phyloP scores from a whole-genome alignment of 768 basidiomycete species.

The Cystofilobasidium ferigula region DNA sequence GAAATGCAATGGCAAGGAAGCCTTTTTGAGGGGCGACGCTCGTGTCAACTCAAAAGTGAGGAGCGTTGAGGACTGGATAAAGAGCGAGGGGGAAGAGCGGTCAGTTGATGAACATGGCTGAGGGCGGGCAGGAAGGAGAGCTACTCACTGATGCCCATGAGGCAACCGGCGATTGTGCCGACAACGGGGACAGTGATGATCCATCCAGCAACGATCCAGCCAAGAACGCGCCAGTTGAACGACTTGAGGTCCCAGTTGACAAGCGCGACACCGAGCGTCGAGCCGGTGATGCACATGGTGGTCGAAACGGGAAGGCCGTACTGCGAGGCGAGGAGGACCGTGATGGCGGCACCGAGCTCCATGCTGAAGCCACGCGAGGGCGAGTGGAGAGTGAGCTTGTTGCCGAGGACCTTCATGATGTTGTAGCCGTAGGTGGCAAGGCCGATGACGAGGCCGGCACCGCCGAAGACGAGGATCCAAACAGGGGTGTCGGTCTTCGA shows the following conservation, averaged over 20 bases:
- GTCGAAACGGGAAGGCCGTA: constrained; percentile 28
- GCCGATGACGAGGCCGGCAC: constrained; percentile 33
- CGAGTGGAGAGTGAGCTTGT: constrained; percentile 41
- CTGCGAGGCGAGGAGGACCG: constrained; percentile 42
- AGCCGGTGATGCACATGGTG: constrained; percentile 39
- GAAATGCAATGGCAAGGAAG: too few species aligned
- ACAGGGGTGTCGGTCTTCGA: constrained; percentile 36
- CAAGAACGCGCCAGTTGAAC: constrained; percentile 38
- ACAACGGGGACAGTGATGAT: constrained; percentile 34
- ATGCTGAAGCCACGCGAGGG: constrained; percentile 43
- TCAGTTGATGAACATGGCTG: too few species aligned
- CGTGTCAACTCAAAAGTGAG: too few species aligned
- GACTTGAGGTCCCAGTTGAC: constrained; percentile 35
- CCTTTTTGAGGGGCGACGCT: too few species aligned
- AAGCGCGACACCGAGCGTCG: constrained; percentile 35
- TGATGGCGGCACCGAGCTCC: constrained; percentile 43
- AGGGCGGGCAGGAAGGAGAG: too few species aligned
- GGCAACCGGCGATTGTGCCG: background rate
- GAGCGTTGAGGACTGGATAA: too few species aligned
- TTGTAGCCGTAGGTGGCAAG: constrained; percentile 39
- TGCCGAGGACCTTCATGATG: constrained; percentile 40
- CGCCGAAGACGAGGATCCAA: constrained; percentile 41
- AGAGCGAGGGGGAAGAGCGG: too few species aligned
- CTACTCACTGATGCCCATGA: constrained; percentile 6
- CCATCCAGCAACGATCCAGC: constrained; percentile 37